Evolutionary conservation across 306 rosid genomes (phyloP), one percentile per base, ranked within the genome.

Genomic region (Benincasa hispida): DNA sequence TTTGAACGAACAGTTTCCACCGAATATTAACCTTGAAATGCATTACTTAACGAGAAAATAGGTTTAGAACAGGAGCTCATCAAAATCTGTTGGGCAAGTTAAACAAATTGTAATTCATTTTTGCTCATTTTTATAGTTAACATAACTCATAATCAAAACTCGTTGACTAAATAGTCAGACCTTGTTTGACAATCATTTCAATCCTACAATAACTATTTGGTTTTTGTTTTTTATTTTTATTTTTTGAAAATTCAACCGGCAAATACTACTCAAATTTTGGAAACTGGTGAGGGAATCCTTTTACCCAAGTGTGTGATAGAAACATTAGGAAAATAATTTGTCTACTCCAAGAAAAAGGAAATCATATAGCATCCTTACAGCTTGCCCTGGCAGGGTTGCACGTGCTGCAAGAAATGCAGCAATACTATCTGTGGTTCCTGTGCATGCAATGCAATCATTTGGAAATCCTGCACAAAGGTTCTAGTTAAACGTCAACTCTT

Each of bases 351-450:
- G 65, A 58, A 32, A 82, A 56, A 24, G 50, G 59, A 56, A 70
- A 21, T 72, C 69, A 53, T 53, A 74, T 62, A 72, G 77, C 74
- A 70, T 74, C 63, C 87, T 87, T 80, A 91, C 98, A 66, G 98
- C 97, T 84, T 93, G 81, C 79, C 98, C 98, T 2, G 97, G 89
- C 76, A 86, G 81, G 66, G 90, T 89, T 66, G 91, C 98, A 32
- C 89, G 87, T 74, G 98, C 93, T 21, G 98, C 98, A 68, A 91
- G 92, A 86, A 93, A 91, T 39, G 98, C 98, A 58, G 98, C 98
- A 78, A 93, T 89, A 69, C 98, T 93, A 81, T 93, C 98, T 6
- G 98, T 93, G 82, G 98, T 93, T 89, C 98, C 98, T 0, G 91
- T 62, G 86, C 96, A 93, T 57, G 87, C 93, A 79, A 76, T 83